These are phyloP conservation scores for Fusarium chuoi DNA, from an alignment of 2,329 filamentous ascomycete species.

Conservation along the genomic window DNA sequence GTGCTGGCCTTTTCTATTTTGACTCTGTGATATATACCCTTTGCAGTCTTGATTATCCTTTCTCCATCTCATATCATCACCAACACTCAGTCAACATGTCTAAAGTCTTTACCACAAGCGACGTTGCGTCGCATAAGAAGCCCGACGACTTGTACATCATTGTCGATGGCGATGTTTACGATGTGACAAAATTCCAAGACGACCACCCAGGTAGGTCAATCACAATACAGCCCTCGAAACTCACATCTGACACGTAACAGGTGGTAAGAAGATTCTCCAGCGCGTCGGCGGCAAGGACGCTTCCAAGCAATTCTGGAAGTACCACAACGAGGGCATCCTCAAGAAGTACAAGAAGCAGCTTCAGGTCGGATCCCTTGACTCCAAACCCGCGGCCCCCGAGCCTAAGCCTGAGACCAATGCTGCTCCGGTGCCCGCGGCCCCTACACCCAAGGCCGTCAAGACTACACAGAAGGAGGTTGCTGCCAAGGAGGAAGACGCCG, in stretches of 20 bases:
- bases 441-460: conserved; percentile 51
- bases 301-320: conserved; percentile 76
- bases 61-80: conserved; percentile 2
- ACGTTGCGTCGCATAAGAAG: conserved; percentile 94
- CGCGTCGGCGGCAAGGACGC: conserved; percentile 73
- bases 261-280: conserved; percentile 73
- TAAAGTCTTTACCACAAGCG: conserved; percentile 82
- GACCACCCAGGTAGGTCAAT: conserved; percentile 77
- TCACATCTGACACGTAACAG: conserved; percentile 46
- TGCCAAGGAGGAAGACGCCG: conserved; percentile 63
- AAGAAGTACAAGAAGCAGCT: conserved; percentile 86
- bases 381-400: conserved; percentile 85
- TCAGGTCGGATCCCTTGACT: conserved; percentile 87
- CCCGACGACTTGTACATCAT: conserved; percentile 86
- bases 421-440: conserved; percentile 47
- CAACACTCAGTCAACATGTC: conserved; percentile 71
- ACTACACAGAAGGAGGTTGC: conserved; percentile 57
- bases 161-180: conserved; percentile 95
- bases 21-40: neutral
- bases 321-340: conserved; percentile 86
- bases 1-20: neutral
- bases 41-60: neutral
- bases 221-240: neutral
- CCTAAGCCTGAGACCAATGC: conserved; percentile 76
- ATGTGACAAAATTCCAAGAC: conserved; percentile 88